A percentile compares a stretch with the other conserved stretches of the same genome.
phyloP scores from a whole-genome alignment of 2,329 filamentous ascomycete species.

The Capronia americana region DNA sequence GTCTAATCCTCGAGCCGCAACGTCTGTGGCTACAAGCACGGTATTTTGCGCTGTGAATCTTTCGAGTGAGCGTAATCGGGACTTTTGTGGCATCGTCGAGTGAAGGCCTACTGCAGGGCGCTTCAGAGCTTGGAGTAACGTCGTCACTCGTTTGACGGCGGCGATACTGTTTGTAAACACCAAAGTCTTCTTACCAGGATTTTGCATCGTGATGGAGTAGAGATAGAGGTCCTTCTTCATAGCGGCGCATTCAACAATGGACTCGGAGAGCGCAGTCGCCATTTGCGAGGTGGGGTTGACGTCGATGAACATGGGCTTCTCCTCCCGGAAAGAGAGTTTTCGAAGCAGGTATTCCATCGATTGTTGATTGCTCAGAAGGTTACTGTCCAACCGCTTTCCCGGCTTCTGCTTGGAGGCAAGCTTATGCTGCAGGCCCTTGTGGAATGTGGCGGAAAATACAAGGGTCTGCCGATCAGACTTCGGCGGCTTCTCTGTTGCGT shows the following conservation, averaged over 20 bases:
- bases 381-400: constrained; percentile 61
- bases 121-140: constrained; percentile 81
- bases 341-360: constrained; percentile 92
- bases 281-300: constrained; percentile 89
- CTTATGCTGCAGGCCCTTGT: constrained; percentile 89
- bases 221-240: constrained; percentile 98
- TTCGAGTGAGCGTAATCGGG: constrained; percentile 89
- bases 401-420: constrained; percentile 70
- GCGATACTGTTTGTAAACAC: constrained; percentile 97
- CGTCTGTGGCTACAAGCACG: constrained; percentile 89
- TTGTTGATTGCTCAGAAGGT: constrained; percentile 70
- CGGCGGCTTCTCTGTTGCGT: constrained; percentile 33
- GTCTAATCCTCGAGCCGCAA: constrained; percentile 90
- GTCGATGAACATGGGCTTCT: constrained; percentile 88
- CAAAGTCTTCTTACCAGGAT: constrained; percentile 75
- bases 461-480: constrained; percentile 75
- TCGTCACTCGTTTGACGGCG: constrained; percentile 82
- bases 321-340: constrained; percentile 84
- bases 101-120: constrained; percentile 77
- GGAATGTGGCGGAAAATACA: constrained; percentile 96
- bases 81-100: constrained; percentile 95
- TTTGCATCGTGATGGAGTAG: constrained; percentile 80
- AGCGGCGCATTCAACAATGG: constrained; percentile 86
- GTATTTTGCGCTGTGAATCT: constrained; percentile 72
- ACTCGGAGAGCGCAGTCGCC: constrained; percentile 84